phyloP scores from a whole-genome alignment of 1,284 basidiomycete species.

The Pisolithus thermaeus region DNA sequence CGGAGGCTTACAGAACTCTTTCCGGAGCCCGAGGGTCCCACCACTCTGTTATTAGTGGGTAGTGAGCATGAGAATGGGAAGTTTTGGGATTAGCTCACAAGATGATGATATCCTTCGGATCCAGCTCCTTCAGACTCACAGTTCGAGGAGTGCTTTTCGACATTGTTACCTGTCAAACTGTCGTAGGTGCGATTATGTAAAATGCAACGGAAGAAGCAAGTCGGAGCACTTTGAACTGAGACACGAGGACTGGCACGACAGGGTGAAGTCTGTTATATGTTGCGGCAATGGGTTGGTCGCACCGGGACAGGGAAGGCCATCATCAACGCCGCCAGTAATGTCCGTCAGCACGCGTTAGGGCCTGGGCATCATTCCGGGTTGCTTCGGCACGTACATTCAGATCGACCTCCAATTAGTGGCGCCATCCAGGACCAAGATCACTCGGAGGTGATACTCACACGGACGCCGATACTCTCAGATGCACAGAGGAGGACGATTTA shows the following conservation, averaged over 20 bases:
- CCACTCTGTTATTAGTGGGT: neutral
- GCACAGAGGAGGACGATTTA: constrained; percentile 74
- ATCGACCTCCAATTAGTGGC: too few relatives aligned
- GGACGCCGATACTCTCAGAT: constrained; percentile 39
- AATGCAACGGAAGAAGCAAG: too few relatives aligned
- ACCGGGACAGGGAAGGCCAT: neutral
- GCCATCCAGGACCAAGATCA: neutral
- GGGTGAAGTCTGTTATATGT: constrained; percentile 9
- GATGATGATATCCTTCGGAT: constrained; percentile 16
- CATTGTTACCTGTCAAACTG: neutral
- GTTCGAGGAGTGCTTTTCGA: neutral
- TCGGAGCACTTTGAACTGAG: too few relatives aligned
- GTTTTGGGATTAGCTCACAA: neutral
- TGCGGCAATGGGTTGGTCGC: constrained; percentile 15
- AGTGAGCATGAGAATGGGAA: too few relatives aligned
- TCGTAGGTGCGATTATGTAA: too few relatives aligned
- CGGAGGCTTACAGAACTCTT: neutral
- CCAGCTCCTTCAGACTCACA: neutral
- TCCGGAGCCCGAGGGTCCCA: neutral
- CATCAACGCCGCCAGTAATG: too few relatives aligned
- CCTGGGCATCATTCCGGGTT: constrained; percentile 11
- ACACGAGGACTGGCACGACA: too few relatives aligned
- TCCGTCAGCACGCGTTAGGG: neutral
- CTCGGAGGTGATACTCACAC: neutral
- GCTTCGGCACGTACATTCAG: constrained; percentile 10